These are phyloP conservation scores for Hyaloperonospora brassicae DNA, from an alignment of 352 stramenopile species.

Conservation along the genomic window DNA sequence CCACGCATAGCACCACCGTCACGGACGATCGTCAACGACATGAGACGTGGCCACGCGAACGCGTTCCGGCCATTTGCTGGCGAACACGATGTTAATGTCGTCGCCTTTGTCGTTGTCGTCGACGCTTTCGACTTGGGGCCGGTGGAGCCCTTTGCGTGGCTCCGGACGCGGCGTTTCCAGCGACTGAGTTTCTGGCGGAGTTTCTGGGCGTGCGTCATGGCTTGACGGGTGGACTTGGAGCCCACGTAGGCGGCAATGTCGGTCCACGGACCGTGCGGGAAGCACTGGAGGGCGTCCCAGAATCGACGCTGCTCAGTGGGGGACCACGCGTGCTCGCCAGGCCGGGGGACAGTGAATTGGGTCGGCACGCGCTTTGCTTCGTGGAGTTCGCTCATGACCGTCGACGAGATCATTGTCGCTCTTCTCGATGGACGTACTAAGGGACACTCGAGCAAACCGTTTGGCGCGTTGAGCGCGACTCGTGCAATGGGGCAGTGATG, in stretches of 20 bases:
- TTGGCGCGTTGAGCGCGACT: background rate
- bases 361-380: constrained; percentile 47
- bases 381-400: constrained; percentile 51
- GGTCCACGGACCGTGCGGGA: constrained; percentile 55
- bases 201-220: constrained; percentile 65
- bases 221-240: constrained; percentile 55
- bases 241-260: constrained; percentile 51
- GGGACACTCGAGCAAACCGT: background rate
- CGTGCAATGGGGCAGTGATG: background rate
- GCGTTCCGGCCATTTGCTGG: constrained; percentile 10
- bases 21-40: constrained; percentile 21
- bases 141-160: constrained; percentile 18
- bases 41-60: constrained; percentile 16
- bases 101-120: constrained; percentile 5
- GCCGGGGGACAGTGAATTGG: constrained; percentile 50
- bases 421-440: background rate
- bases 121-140: constrained; percentile 23
- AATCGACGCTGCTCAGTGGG: constrained; percentile 39
- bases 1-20: constrained; percentile 20
- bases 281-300: constrained; percentile 50
- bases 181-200: constrained; percentile 56
- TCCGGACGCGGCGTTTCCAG: constrained; percentile 43
- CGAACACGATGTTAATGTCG: background rate
- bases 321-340: constrained; percentile 44
- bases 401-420: constrained; percentile 40